phyloP scores from a whole-genome alignment of 331 rosid genomes.

The Erythrophleum ivorense region DNA sequence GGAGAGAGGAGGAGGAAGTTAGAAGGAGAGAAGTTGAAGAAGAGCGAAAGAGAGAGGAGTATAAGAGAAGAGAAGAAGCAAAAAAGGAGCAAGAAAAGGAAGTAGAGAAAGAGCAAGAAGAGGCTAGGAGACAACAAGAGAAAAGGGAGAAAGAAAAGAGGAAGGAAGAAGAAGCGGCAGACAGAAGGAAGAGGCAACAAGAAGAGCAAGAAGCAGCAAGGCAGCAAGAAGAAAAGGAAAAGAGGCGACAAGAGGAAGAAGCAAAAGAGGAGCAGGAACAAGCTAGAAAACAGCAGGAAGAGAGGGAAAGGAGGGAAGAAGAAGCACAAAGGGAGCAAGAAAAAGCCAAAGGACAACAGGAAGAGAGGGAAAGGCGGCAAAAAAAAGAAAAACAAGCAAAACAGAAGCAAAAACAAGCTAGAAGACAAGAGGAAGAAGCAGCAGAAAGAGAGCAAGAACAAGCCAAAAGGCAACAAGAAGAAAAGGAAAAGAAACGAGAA shows the following conservation, averaged over 20 bases:
- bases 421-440: neutral
- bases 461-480: neutral
- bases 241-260: neutral
- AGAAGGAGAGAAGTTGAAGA: no score
- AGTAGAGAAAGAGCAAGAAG: neutral
- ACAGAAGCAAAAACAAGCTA: neutral
- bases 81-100: neutral
- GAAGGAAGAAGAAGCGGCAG: neutral
- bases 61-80: neutral
- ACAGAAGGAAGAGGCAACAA: neutral
- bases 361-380: neutral
- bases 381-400: neutral
- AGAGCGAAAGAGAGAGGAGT: neutral
- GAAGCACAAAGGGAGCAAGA: neutral
- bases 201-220: slow-evolving; percentile 48
- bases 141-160: neutral
- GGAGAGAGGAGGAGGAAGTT: neutral
- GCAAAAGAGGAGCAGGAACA: neutral
- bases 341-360: neutral
- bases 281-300: neutral
- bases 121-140: neutral
- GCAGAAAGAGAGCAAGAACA: neutral
- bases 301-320: no score
- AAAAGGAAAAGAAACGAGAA: neutral
- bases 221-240: neutral